Base-by-base conservation (phyloP, 140 eudicot genomes). In the Anethum foeniculum region DNA sequence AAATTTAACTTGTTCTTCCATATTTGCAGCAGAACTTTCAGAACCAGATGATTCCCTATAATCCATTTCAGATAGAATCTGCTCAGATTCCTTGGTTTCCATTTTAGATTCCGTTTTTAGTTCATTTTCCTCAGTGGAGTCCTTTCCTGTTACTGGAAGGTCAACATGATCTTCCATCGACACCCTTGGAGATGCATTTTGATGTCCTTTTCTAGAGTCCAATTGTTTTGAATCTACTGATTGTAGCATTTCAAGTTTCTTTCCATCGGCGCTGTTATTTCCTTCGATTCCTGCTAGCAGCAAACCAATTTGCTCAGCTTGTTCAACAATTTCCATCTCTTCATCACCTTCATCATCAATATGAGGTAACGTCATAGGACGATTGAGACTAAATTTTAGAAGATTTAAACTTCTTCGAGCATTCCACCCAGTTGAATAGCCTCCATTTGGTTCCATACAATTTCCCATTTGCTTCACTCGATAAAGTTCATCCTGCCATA, bases 341-440 rank as follows among this genome's bases (percentile, higher is more conserved):
- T 86, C 96, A 58, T 96, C 99, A 76, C 97, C 90, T 32, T 96
- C 99, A 81, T 91, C 97, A 83, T 95, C 98, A n/a, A 85, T 81
- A 86, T 65, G 90, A 38, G 97, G 93, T 64, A 90, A 84, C 9
- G 80, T 75, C 89, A 91, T 83, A 10, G 99, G 97, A 76, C 87
- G 96, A 79, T 90, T 88, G 54, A 96, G 96, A 83, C 94, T 96
- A 73, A 85, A 91, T 80, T 92, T 96, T 38, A 93, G 87, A 56
- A 91, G 91, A 82, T 82, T 83, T 72, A 96, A 72, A 85, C 99
- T 96, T 86, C 91, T 88, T 30, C 93, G 86, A 71, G 98, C 93
- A 83, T 86, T 96, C 98, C 99, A 91, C 81, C 91, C 93, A 7
- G 88, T 82, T 18, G 89, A 81, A 81, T 85, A 84, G 81, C 88